Percentiles rank a stretch among this genome's conserved stretches.
Evolutionary conservation across 352 stramenopile genomes (phyloP).

Genomic region (Peronospora destructor): DNA sequence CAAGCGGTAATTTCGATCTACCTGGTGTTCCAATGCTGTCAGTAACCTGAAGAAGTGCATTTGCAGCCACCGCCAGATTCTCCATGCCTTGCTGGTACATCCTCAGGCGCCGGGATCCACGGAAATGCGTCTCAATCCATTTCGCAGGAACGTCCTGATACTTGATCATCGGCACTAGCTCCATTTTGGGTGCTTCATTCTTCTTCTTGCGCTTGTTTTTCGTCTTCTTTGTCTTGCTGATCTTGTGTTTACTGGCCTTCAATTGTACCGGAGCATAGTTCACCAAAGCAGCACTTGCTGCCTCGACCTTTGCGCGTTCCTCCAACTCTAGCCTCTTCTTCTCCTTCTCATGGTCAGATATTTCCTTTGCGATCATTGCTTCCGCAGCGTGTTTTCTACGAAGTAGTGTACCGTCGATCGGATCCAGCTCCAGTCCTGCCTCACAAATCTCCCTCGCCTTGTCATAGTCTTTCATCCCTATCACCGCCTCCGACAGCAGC

Average conservation of each 20-base stretch:
- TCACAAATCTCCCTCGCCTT: conserved; percentile 31
- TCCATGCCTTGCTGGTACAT: conserved; percentile 22
- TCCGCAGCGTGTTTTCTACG: conserved; percentile 14
- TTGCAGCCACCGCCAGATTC: conserved; percentile 17
- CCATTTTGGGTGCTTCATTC: conserved; percentile 7
- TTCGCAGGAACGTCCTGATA: conserved; percentile 31
- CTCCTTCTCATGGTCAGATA: conserved; percentile 19
- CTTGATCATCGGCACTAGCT: conserved; percentile 31
- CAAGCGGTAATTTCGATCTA: conserved; percentile 11
- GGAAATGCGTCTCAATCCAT: conserved; percentile 24
- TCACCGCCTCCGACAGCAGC: conserved; percentile 28
- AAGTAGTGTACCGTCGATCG: conserved; percentile 17
- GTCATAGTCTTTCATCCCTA: conserved; percentile 32
- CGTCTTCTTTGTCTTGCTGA: conserved; percentile 13
- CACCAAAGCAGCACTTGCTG: conserved; percentile 8
- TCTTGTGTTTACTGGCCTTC: conserved; percentile 15
- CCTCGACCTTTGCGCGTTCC: conserved; percentile 17
- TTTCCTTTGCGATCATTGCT: conserved; percentile 15
- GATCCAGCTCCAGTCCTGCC: conserved; percentile 29
- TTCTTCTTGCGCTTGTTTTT: conserved; percentile 18
- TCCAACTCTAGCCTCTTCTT: conserved; percentile 23
- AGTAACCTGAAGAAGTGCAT: conserved; percentile 19
- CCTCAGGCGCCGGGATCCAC: conserved; percentile 13
- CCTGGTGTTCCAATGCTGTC: conserved; percentile 21
- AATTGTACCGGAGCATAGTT: not conserved